phyloP scores from a whole-genome alignment of 129 eudicot species.

The Scalesia atractyloides region DNA sequence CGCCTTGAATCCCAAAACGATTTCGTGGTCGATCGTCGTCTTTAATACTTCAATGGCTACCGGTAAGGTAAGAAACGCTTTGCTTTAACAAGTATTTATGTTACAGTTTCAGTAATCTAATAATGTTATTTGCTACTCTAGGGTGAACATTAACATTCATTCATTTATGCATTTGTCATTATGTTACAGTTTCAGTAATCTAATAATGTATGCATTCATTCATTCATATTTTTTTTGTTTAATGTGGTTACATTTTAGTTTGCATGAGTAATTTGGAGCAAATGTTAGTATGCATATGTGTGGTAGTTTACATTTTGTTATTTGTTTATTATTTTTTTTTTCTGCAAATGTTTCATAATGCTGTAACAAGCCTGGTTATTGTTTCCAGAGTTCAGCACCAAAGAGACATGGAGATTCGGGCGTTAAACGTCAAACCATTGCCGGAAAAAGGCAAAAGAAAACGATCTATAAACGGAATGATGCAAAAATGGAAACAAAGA shows the following conservation, averaged over 20 bases:
- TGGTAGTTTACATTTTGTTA: too few relatives aligned
- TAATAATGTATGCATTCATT: too few relatives aligned
- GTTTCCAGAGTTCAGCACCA: conserved; percentile 39
- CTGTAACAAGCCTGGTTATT: conserved; percentile 14
- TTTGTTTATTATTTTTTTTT: too few relatives aligned
- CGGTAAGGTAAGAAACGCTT: too few relatives aligned
- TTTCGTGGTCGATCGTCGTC: too few relatives aligned
- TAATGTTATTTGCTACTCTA: too few relatives aligned
- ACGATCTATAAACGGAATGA: conserved; percentile 25
- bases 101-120: too few relatives aligned
- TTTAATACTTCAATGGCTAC: too few relatives aligned
- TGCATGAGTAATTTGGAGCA: background rate
- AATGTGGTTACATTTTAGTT: background rate
- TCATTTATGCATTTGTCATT: too few relatives aligned
- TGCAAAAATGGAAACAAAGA: conserved; percentile 10
- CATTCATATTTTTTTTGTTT: too few relatives aligned
- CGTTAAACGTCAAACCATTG: conserved; percentile 27
- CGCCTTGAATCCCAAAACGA: too few relatives aligned
- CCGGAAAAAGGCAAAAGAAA: conserved; percentile 64
- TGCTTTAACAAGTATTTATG: background rate
- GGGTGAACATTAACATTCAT: background rate
- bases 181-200: too few relatives aligned
- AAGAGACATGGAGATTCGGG: conserved; percentile 32
- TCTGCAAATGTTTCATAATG: background rate
- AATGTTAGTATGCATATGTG: background rate